Evolutionary conservation across 495 filamentous ascomycete species (phyloP).

Genomic region (Rhizodiscina lignyota): DNA sequence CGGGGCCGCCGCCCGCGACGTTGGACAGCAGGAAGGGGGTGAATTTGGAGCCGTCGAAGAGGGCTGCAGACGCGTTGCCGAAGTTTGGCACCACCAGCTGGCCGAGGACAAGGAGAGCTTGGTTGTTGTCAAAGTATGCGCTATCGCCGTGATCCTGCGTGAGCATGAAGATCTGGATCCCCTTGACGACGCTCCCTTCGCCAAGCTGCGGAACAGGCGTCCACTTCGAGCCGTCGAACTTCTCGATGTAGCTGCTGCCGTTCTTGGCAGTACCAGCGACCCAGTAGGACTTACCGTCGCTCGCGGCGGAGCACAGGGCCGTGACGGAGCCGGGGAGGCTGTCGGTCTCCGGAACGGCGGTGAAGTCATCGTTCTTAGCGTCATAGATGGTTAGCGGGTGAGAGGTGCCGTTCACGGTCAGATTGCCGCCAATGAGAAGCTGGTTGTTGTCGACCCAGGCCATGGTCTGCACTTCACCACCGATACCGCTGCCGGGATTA

Average conservation of each 20-base stretch:
- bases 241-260: slow-evolving; percentile 60
- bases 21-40: slow-evolving; percentile 67
- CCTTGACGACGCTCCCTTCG: slow-evolving; percentile 48
- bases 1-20: slow-evolving; percentile 39
- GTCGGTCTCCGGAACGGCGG: slow-evolving; percentile 30
- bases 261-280: slow-evolving; percentile 49
- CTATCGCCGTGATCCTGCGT: slow-evolving; percentile 45
- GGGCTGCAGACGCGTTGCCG: slow-evolving; percentile 70
- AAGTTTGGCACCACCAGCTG: slow-evolving; percentile 57
- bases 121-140: slow-evolving; percentile 42
- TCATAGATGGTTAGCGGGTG: slow-evolving; percentile 65
- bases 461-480: slow-evolving; percentile 51
- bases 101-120: slow-evolving; percentile 70
- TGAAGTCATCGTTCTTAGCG: slow-evolving; percentile 38
- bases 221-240: slow-evolving; percentile 52
- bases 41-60: slow-evolving; percentile 69
- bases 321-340: slow-evolving; percentile 64
- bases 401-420: slow-evolving; percentile 45
- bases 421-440: slow-evolving; percentile 60
- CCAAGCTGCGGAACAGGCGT: slow-evolving; percentile 40
- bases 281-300: slow-evolving; percentile 58
- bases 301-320: slow-evolving; percentile 52
- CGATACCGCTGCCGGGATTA: slow-evolving; percentile 50
- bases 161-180: slow-evolving; percentile 64
- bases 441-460: slow-evolving; percentile 54